Evolutionary conservation across 345 rosid genomes (phyloP), one percentile per base, ranked within the genome.

Genomic region (Euphorbia peplus): DNA sequence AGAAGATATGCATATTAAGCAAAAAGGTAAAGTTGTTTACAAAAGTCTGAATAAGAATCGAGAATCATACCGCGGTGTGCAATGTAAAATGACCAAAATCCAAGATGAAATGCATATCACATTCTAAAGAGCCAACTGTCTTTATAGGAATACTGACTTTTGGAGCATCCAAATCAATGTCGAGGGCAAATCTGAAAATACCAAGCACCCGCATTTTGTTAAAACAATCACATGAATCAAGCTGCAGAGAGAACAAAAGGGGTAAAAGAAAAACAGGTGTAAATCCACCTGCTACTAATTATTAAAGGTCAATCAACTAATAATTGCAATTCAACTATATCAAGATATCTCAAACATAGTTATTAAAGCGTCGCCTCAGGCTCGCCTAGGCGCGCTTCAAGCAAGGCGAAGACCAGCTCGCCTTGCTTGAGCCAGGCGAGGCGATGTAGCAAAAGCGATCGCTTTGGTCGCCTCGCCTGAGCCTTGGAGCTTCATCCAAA

Each of bases 111-210:
- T 88, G 86, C 84, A 86, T 79, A 63, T 83, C 90, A 70, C 89
- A 87, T 67, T 80, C 84, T 71, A 85, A 83, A 63, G 92, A 87
- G 57, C 84, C 87, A 68, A 56, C 29, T 73, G 82, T 72, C 81
- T 86, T 88, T 78, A 95, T 73, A 78, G 99, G 99, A 78, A 90
- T 85, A 75, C 85, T 87, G 70, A 95, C 90, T 83, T 90, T 95
- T 39, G 99, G 99, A 79, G 98, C 99, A 88, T 90, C 99, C 69
- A 95, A 84, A 83, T 95, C 98, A 75, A 95, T 90, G 77, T 95
- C 97, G 65, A 95, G 95, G 73, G 99, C 91, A 80, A 95, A 95
- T 73, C 99, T 95, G 86, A 63, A 63, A 76, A 70, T 3, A 73
- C 52, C 64, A 79, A 78, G 60, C 64, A 70, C 47, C 77, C 29